Percentiles rank a stretch among this genome's conserved stretches.
Evolutionary conservation across 78 protist genomes (phyloP).

Genomic region (Tieghemostelium lacteum): DNA sequence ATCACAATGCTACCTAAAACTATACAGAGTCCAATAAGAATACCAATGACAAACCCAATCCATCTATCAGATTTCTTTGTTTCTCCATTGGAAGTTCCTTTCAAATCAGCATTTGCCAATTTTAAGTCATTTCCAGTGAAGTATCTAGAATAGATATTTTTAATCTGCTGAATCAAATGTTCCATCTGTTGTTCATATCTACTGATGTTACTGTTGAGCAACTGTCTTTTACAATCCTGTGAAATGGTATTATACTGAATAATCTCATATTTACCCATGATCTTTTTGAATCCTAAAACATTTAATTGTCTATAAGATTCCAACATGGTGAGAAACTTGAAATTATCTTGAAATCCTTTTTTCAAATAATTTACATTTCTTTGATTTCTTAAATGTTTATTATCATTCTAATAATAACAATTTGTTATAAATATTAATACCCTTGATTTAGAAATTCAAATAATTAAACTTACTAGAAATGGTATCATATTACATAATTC

Average conservation of each 20-base stretch:
- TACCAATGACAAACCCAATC: conserved; percentile 16
- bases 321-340: conserved; percentile 6
- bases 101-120: conserved; percentile 24
- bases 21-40: conserved; percentile 29
- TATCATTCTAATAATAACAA: neutral
- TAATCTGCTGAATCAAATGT: neutral
- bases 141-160: conserved; percentile 31
- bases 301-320: conserved; percentile 22
- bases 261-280: conserved; percentile 25
- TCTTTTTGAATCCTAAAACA: conserved; percentile 24
- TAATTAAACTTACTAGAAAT: conserved; percentile 22
- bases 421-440: neutral
- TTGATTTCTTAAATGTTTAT: neutral
- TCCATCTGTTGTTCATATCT: neutral
- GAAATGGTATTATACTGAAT: conserved; percentile 1
- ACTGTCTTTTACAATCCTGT: conserved; percentile 8
- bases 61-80: neutral
- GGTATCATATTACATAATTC: conserved; percentile 37
- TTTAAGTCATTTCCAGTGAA: conserved; percentile 65
- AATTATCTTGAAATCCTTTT: conserved; percentile 30
- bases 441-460: neutral
- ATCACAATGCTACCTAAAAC: neutral
- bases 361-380: conserved; percentile 34
- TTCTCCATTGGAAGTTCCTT: neutral
- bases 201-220: neutral